Conservation (phyloP, 163 green algal species). For the Dunaliella salina region DNA sequence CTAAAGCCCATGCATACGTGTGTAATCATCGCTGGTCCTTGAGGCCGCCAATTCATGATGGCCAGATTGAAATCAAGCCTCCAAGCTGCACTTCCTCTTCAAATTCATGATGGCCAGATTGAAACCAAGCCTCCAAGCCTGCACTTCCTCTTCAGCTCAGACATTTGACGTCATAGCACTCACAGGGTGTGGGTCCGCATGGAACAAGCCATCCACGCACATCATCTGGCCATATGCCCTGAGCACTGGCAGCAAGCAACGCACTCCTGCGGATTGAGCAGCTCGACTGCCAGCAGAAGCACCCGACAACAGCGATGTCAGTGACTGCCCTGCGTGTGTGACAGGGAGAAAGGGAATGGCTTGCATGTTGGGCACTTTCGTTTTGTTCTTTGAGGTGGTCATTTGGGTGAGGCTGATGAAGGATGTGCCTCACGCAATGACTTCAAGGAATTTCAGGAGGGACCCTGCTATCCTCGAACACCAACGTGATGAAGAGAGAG, state of each 20-base stretch:
- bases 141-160: no score
- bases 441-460: no score
- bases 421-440: no score
- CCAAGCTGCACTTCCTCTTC: no score
- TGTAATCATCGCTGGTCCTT: no score
- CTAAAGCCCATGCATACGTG: no score
- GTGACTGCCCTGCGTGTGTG: background rate
- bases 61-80: no score
- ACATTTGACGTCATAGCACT: background rate
- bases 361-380: background rate
- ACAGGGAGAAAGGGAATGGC: background rate
- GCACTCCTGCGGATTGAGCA: background rate
- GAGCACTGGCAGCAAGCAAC: background rate
- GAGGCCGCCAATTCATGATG: no score
- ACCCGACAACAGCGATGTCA: conserved; percentile 2
- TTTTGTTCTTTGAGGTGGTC: background rate
- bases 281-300: background rate
- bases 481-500: no score
- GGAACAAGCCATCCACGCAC: conserved; percentile 26
- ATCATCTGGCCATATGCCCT: conserved; percentile 24
- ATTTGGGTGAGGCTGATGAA: background rate
- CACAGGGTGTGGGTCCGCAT: conserved; percentile 27
- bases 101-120: no score
- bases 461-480: no score
- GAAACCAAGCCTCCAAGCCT: no score